Percentiles rank a stretch among this genome's conserved stretches.
phyloP scores from a whole-genome alignment of 805 yeast species.

The Candida easanensis region DNA sequence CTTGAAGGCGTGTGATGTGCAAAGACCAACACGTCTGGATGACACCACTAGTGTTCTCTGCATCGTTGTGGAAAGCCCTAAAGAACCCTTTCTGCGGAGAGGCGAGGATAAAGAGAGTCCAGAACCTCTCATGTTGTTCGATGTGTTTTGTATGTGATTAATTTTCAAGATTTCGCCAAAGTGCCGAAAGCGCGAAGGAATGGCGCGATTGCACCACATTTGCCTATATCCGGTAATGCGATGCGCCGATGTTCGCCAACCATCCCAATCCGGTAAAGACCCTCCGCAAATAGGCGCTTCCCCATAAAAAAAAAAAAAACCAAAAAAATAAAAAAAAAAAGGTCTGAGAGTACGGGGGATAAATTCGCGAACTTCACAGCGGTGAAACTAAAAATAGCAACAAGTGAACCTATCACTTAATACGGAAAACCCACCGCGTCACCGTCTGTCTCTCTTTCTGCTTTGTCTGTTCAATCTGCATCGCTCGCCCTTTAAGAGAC shows the following conservation, averaged over 20 bases:
- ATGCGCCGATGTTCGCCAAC: not conserved
- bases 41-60: slow-evolving; percentile 1
- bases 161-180: not conserved
- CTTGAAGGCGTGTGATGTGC: not conserved
- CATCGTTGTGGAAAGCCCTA: not conserved
- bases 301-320: not conserved
- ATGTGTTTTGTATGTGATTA: not conserved
- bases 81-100: no score
- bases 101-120: no score
- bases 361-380: no score
- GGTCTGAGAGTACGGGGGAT: no score
- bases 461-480: not conserved
- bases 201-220: not conserved
- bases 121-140: not conserved
- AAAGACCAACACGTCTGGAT: slow-evolving; percentile 1
- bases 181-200: slow-evolving; percentile 1
- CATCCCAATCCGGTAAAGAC: no score
- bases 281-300: not conserved
- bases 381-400: slow-evolving; percentile 7
- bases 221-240: not conserved
- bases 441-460: not conserved
- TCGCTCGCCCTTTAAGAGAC: not conserved
- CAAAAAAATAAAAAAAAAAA: no score
- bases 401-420: not conserved
- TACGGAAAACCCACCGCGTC: not conserved